phyloP scores from a whole-genome alignment of 768 basidiomycete genomes.

The Mycena latifolia region DNA sequence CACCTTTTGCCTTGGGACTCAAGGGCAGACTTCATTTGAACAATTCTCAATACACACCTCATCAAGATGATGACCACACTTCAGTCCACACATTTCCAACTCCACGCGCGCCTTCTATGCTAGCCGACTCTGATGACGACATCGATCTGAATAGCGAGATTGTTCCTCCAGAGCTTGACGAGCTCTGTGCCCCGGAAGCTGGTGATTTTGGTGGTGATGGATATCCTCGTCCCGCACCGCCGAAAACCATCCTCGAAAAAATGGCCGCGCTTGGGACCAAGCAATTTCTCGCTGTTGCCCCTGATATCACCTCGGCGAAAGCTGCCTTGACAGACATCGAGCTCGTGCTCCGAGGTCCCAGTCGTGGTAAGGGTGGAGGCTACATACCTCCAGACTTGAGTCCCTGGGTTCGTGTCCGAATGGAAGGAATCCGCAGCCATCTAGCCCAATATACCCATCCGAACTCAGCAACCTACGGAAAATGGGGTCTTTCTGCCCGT shows the following conservation, averaged over 20 bases:
- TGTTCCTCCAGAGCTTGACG: conserved; percentile 17
- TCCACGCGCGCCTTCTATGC: no score
- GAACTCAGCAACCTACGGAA: conserved; percentile 13
- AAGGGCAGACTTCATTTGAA: not conserved
- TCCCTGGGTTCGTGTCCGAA: no score
- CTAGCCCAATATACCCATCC: conserved; percentile 17
- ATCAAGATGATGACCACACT: not conserved
- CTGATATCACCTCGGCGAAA: conserved; percentile 25
- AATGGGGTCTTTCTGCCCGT: conserved; percentile 15
- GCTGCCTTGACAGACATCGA: conserved; percentile 19
- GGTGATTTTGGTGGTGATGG: conserved; percentile 22
- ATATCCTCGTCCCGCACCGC: conserved; percentile 23
- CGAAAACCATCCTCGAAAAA: conserved; percentile 2
- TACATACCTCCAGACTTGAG: no score
- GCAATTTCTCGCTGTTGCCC: conserved; percentile 16
- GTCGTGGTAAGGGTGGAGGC: conserved; percentile 16
- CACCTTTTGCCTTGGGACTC: conserved; percentile 3
- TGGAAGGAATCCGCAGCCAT: no score
- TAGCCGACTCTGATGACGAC: conserved; percentile 19
- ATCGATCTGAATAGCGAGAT: conserved; percentile 10
- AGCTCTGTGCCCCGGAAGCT: conserved; percentile 12
- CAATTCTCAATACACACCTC: not conserved
- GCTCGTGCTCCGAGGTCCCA: conserved; percentile 17
- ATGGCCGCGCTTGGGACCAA: conserved; percentile 22
- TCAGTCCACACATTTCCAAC: not conserved